These are phyloP conservation scores for Tremella mesenterica DNA, from an alignment of 768 basidiomycete species.

Conservation along the genomic window DNA sequence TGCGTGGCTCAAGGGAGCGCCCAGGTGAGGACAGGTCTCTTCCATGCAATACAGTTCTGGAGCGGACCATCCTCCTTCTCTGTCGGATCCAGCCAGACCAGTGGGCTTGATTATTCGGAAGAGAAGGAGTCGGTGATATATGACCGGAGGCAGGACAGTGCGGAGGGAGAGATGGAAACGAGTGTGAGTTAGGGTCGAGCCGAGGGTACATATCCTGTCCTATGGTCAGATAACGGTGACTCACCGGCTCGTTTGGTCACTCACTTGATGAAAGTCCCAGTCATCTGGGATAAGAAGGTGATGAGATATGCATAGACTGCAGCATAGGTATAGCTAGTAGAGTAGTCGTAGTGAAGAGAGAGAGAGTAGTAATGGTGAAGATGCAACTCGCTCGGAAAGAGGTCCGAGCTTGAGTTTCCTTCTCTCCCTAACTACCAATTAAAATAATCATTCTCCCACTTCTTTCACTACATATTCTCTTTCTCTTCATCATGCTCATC, in stretches of 20 bases:
- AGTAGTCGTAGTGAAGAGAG: too few relatives aligned
- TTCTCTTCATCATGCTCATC: too few relatives aligned
- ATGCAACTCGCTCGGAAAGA: too few relatives aligned
- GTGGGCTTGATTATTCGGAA: neutral
- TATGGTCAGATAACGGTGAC: neutral
- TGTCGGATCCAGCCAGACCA: neutral
- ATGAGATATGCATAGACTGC: too few relatives aligned
- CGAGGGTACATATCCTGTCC: neutral
- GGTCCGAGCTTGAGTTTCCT: too few relatives aligned
- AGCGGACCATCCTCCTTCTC: slow-evolving; percentile 5
- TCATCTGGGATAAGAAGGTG: too few relatives aligned
- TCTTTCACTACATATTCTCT: too few relatives aligned
- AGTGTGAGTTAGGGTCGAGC: neutral
- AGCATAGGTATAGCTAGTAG: too few relatives aligned
- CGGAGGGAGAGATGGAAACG: neutral
- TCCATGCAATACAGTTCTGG: slow-evolving; percentile 67
- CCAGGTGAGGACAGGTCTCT: slow-evolving; percentile 68
- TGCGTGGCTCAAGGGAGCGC: slow-evolving; percentile 69
- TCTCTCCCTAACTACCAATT: too few relatives aligned
- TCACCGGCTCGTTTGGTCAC: neutral
- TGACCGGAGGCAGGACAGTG: neutral
- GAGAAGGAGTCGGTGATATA: neutral
- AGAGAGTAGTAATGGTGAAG: too few relatives aligned
- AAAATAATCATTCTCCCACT: too few relatives aligned
- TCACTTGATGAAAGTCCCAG: too few relatives aligned